phyloP scores from a whole-genome alignment of 164 flowering plant species.

The Macadamia tetraphylla region DNA sequence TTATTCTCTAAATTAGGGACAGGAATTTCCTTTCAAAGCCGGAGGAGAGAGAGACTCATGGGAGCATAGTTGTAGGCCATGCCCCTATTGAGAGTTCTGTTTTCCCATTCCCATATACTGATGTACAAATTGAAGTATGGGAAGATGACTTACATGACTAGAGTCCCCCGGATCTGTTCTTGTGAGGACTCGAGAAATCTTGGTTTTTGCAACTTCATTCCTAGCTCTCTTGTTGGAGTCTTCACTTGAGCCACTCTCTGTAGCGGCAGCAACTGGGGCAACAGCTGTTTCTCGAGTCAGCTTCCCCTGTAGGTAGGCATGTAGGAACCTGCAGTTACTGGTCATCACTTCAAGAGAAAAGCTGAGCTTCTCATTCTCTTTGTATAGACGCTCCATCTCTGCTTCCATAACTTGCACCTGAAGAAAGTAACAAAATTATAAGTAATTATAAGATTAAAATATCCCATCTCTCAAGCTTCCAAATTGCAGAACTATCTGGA shows the following conservation, averaged over 20 bases:
- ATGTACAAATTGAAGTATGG: too few relatives aligned
- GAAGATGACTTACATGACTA: conserved; percentile 22
- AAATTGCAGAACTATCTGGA: background rate
- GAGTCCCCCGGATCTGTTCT: conserved; percentile 21
- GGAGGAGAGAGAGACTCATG: too few relatives aligned
- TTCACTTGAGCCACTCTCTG: too few relatives aligned
- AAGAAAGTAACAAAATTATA: background rate
- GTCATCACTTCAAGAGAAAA: conserved; percentile 19
- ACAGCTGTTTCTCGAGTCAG: background rate
- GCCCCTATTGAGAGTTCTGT: too few relatives aligned
- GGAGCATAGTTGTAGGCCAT: too few relatives aligned
- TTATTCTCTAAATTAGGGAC: too few relatives aligned
- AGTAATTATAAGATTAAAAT: too few relatives aligned
- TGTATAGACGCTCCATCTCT: conserved; percentile 16
- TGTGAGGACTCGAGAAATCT: conserved; percentile 20
- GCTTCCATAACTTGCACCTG: conserved; percentile 23
- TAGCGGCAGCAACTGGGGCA: background rate
- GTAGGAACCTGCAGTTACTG: conserved; percentile 20
- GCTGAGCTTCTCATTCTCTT: conserved; percentile 33
- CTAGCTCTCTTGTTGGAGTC: background rate
- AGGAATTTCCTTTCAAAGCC: too few relatives aligned
- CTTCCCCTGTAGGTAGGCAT: conserved; percentile 10
- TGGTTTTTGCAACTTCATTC: conserved; percentile 7
- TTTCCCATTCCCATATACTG: too few relatives aligned
- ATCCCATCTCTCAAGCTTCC: too few relatives aligned